These are phyloP conservation scores for Neospermospora avenae DNA, from an alignment of 2,329 filamentous ascomycete genomes.

Conservation along the genomic window DNA sequence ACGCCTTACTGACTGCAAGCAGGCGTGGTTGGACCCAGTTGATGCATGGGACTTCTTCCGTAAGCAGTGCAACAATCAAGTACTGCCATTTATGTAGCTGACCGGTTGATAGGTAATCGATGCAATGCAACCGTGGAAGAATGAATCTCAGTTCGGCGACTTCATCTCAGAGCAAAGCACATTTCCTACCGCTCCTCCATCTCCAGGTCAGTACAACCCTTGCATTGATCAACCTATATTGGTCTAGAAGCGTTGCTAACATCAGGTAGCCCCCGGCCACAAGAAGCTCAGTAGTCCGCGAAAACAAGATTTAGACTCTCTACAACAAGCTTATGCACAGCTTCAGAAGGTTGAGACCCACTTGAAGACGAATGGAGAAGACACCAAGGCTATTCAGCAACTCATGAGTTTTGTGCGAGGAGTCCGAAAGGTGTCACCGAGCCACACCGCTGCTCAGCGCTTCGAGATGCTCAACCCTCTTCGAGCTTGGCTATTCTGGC, in stretches of 20 bases:
- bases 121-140: constrained; percentile 88
- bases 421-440: constrained; percentile 66
- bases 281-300: constrained; percentile 56
- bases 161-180: constrained; percentile 79
- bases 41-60: constrained; percentile 86
- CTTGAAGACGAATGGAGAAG: constrained; percentile 66
- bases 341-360: constrained; percentile 66
- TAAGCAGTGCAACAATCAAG: constrained; percentile 45
- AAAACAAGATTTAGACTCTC: constrained; percentile 67
- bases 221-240: not conserved
- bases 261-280: constrained; percentile 47
- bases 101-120: constrained; percentile 65
- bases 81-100: constrained; percentile 26
- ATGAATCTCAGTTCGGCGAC: constrained; percentile 81
- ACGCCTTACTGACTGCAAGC: constrained; percentile 37
- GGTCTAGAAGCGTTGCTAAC: not conserved
- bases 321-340: constrained; percentile 64
- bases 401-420: constrained; percentile 71
- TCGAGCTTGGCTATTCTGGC: constrained; percentile 93
- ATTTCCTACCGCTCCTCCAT: constrained; percentile 64
- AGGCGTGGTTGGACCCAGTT: constrained; percentile 92
- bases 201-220: constrained; percentile 38
- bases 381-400: constrained; percentile 65
- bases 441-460: constrained; percentile 73
- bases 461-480: constrained; percentile 88